Percentiles rank a stretch among this genome's conserved stretches.
Evolutionary conservation across 1,284 basidiomycete genomes (phyloP).

Genomic region (Sanghuangporus weigelae): DNA sequence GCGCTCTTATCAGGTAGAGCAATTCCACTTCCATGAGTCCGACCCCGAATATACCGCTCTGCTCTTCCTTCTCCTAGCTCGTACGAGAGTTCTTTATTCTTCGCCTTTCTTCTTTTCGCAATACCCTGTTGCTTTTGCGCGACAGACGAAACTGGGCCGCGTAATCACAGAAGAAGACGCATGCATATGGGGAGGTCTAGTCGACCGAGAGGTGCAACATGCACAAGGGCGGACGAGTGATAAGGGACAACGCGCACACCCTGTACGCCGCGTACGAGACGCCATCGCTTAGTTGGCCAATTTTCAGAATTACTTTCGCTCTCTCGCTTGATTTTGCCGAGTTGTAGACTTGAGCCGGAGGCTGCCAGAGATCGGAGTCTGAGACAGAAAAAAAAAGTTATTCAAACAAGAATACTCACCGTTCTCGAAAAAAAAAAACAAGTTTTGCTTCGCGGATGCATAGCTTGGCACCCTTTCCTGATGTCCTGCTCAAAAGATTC

Average conservation of each 20-base stretch:
- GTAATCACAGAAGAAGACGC: slow-evolving; percentile 57
- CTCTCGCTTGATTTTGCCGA: slow-evolving; percentile 33
- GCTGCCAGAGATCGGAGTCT: neutral
- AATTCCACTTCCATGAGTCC: slow-evolving; percentile 38
- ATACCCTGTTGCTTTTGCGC: too few species aligned
- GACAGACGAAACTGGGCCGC: slow-evolving; percentile 8
- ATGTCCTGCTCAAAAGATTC: slow-evolving; percentile 69
- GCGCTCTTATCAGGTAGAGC: neutral
- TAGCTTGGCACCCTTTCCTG: slow-evolving; percentile 73
- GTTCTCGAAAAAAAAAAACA: slow-evolving; percentile 58
- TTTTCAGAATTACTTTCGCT: slow-evolving; percentile 26
- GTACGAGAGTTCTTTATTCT: slow-evolving; percentile 28
- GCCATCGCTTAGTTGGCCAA: slow-evolving; percentile 30
- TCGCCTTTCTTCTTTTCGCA: slow-evolving; percentile 17
- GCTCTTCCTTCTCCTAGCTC: slow-evolving; percentile 50
- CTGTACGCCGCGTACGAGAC: slow-evolving; percentile 32
- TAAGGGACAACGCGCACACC: slow-evolving; percentile 44
- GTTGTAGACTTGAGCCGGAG: too few species aligned
- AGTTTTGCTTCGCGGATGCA: slow-evolving; percentile 76
- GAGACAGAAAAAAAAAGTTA: neutral
- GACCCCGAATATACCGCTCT: slow-evolving; percentile 54
- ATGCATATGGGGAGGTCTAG: slow-evolving; percentile 62
- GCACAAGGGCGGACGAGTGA: slow-evolving; percentile 49
- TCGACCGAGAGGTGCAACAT: slow-evolving; percentile 57
- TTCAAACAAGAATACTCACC: slow-evolving; percentile 32